These are phyloP conservation scores for Sporopachydermia quercuum DNA, from an alignment of 805 yeast genomes.

Conservation along the genomic window DNA sequence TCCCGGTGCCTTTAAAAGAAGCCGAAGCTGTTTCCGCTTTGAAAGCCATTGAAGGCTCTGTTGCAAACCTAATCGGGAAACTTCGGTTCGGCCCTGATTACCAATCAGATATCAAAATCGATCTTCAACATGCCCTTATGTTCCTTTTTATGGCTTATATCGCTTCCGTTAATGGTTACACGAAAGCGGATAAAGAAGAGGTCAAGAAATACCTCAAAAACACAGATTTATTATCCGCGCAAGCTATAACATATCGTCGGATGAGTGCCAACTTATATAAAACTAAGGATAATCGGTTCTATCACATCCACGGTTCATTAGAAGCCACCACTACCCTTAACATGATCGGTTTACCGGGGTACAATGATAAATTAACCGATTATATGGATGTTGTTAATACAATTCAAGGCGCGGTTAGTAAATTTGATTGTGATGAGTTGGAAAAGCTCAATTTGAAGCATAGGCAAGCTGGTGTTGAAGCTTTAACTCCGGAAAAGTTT, in stretches of 20 bases:
- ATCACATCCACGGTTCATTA: constrained; percentile 22
- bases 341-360: constrained; percentile 20
- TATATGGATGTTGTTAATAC: constrained; percentile 15
- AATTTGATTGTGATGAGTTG: constrained; percentile 16
- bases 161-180: constrained; percentile 18
- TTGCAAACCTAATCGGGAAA: constrained; percentile 12
- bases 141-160: constrained; percentile 20
- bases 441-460: constrained; percentile 16
- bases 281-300: constrained; percentile 18
- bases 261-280: constrained; percentile 21
- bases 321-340: constrained; percentile 19
- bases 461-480: constrained; percentile 21
- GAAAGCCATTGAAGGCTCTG: constrained; percentile 14
- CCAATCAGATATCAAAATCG: constrained; percentile 8
- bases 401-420: constrained; percentile 13
- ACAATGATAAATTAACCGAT: constrained; percentile 13
- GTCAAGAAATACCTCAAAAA: constrained; percentile 8
- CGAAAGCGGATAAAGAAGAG: constrained; percentile 15
- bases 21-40: constrained; percentile 16
- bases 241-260: constrained; percentile 17
- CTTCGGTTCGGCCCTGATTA: constrained; percentile 9
- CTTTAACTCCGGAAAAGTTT: constrained; percentile 17
- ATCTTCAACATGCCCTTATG: constrained; percentile 18
- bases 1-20: constrained; percentile 18
- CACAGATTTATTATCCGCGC: constrained; percentile 15